Base-by-base conservation (phyloP, 352 stramenopile species). In the Phytophthora fragariaefolia region DNA sequence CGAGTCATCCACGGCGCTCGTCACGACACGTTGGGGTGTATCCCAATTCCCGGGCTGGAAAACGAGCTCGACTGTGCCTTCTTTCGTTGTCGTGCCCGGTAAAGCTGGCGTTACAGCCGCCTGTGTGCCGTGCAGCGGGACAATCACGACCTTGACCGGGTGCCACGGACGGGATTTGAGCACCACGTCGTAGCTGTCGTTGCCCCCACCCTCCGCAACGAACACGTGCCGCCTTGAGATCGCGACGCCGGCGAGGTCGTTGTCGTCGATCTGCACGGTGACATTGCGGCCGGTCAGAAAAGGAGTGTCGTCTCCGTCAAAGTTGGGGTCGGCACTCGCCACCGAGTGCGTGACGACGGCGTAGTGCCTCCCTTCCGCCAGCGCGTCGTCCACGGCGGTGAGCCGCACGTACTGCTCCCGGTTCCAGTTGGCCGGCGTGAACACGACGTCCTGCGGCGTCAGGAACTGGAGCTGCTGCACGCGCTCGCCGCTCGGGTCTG, bases 201-300 rank as follows among this genome's bases (percentile, higher is more conserved):
- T 65, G 5, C 71, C 66, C 1, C 80, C 79, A 10, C 83, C 83
- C 74, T 93, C 85, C 5, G 63, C 82, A 0, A 86, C 64, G 58
- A 86, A 92, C 50, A 90, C 23, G 27, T 92, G 82, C 6, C 69
- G 60, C 20, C 85, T 77, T 1, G 83, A 90, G 2, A 92, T 64
- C 9, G 66, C 59, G 15, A 92, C 66, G 2, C 82, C 72, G 0
- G 85, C 71, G 3, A 77, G 53, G 46, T 93, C 85, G 47, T 93
- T 87, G 67, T 93, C 85, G 7, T 86, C 68, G 42, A 93, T 88
- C 47, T 90, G 80, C 22, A 93, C 71, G 2, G 77, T 86, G 6
- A 92, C 58, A 38, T 79, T 85, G 20, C 71, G 67, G 3, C 83
- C 83, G 15, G 83, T 80, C 15, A 92, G 58, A 49, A 93, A 93